These are phyloP conservation scores for Botryosphaeria dothidea DNA, from an alignment of 2,329 filamentous ascomycete species.

Conservation along the genomic window DNA sequence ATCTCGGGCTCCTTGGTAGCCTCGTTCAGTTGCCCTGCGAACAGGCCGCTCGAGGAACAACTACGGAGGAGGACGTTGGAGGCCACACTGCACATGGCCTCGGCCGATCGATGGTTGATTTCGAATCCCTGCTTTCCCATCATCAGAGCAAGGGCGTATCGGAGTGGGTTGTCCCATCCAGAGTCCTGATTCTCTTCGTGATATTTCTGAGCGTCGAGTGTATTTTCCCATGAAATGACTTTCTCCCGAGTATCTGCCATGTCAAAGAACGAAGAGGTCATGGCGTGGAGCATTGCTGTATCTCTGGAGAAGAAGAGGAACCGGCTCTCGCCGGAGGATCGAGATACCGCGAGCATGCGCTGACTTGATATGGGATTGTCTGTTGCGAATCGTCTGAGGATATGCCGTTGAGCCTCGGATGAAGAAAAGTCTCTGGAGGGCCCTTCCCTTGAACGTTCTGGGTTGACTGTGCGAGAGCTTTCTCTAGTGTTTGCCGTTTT, in stretches of 20 bases:
- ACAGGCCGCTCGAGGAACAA: not conserved
- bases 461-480: not conserved
- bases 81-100: not conserved
- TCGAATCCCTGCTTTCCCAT: not conserved
- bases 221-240: not conserved
- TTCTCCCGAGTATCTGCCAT: not conserved
- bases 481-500: not conserved
- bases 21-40: not conserved
- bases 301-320: slow-evolving; percentile 21
- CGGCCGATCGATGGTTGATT: not conserved
- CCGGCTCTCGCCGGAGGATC: slow-evolving; percentile 11
- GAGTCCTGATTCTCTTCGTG: slow-evolving; percentile 13
- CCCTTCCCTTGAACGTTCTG: not conserved
- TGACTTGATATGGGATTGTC: slow-evolving; percentile 8
- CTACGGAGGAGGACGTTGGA: not conserved
- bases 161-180: slow-evolving; percentile 6
- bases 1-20: not conserved
- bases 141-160: slow-evolving; percentile 6
- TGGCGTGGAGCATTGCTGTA: slow-evolving; percentile 16
- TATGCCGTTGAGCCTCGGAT: not conserved
- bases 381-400: not conserved
- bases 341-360: slow-evolving; percentile 19
- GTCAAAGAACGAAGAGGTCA: not conserved
- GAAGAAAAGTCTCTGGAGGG: slow-evolving; percentile 1
- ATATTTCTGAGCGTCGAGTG: not conserved